A percentile compares a stretch with the other conserved stretches of the same genome.
These are phyloP conservation scores for Colletotrichum tabaci DNA, from an alignment of 2,329 filamentous ascomycete species.

Conservation along the genomic window DNA sequence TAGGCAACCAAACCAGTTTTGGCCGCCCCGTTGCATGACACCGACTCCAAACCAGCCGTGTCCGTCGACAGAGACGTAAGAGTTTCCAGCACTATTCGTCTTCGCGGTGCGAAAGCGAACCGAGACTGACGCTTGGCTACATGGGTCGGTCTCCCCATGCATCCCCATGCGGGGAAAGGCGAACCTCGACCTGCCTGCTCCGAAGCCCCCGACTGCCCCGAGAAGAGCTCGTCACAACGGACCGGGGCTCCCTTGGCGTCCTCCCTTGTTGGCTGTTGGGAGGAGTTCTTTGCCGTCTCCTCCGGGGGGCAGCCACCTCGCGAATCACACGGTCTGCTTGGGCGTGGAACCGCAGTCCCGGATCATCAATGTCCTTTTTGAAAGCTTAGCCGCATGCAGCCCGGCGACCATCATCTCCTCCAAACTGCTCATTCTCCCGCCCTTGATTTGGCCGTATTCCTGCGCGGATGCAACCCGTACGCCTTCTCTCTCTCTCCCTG, in stretches of 20 bases:
- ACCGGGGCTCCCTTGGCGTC: neutral
- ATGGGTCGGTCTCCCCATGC: conserved; percentile 12
- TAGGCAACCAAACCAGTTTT: neutral
- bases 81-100: neutral
- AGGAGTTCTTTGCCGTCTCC: neutral
- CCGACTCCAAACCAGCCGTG: too few species aligned
- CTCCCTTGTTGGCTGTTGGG: neutral
- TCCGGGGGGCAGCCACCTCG: neutral
- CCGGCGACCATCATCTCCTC: conserved; percentile 11
- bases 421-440: neutral
- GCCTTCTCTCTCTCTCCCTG: neutral
- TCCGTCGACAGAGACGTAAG: neutral
- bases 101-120: conserved; percentile 20
- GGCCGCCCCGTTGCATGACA: too few species aligned
- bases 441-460: neutral
- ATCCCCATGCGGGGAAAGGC: conserved; percentile 35
- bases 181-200: conserved; percentile 5
- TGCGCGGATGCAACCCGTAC: neutral
- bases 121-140: conserved; percentile 15
- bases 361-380: conserved; percentile 27
- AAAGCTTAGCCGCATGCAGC: conserved; percentile 27
- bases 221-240: conserved; percentile 10
- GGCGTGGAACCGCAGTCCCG: conserved; percentile 25
- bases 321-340: conserved; percentile 10
- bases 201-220: conserved; percentile 14